Evolutionary conservation across 768 basidiomycete genomes (phyloP), one percentile per base, ranked within the genome.

Genomic region (Agrocybe praecox): DNA sequence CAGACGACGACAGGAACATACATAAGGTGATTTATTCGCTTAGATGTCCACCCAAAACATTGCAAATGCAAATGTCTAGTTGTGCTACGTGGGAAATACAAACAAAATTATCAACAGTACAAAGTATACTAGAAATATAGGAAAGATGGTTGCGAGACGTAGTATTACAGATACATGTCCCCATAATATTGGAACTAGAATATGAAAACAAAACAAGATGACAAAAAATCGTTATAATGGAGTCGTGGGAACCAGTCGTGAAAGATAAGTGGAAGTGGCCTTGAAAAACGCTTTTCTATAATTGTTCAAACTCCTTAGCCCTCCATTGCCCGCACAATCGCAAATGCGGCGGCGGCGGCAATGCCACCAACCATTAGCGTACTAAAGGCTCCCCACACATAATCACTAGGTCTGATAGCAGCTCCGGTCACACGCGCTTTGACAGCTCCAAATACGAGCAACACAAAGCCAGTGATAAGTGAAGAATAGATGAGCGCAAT

Each of bases 371-470:
- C 96, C 42, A 90, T 74, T 55, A 96, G 78, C 17, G 94, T 99
- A 65, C 86, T 89, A 19, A 92, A 67, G 6, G 94, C 93, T 14
- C 96, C 96, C 84, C 90, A 92, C 6, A 94, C 66, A 67, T 96
- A 96, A 2, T 90, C 90, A 26, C 76, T 73, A 0, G 76, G 63
- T 3, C 85, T 86, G 32, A 69, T 73, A 1, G 90, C 89, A 34
- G 86, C 90, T n/a, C 92, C 92, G 0, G 93, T 96, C 43, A 94
- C 80, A 55, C 88, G 87, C 1, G 95, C 86, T 71, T 98, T 98
- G 68, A 96, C 84, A 1, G 85, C 90, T 44, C 96, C 96, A 67
- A 98, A 99, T 52, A 96, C 69, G 61, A 99, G 81, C 11, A 99
- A 80, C 12, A 96, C 82, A 53, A 93, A 63, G 3, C 92, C 92